Evolutionary conservation across 495 filamentous ascomycete genomes (phyloP), one percentile per base, ranked within the genome.

Genomic region (Letharia lupina): DNA sequence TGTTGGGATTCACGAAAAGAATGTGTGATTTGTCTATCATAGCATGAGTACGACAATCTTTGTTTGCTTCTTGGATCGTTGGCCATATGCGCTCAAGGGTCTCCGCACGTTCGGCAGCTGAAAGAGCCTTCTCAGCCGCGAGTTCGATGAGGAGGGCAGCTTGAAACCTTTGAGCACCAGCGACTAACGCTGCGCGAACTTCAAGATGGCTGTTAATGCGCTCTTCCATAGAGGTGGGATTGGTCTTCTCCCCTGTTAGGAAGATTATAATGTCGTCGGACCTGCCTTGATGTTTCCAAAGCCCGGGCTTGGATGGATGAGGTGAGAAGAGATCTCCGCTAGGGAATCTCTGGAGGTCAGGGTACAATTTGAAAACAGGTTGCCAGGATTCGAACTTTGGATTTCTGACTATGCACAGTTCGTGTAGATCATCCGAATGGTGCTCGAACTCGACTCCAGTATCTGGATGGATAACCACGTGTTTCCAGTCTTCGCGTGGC

Each of bases 301-400:
- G 64, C 33, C 73, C 61, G 2, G 70, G 40, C 20, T 74, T 74
- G 4, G 60, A 67, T 0, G 74, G 72, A 48, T 74, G 67, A 61
- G 72, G 76, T 44, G 74, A 72, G 69, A 79, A 86, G 39, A 88
- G 72, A 69, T 88, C 86, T 42, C 78, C 77, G 15, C 83, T 87
- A 41, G 72, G 71, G 67, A 79, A 87, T 71, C 87, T 81, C 7
- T 79, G 65, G 2, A 71, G 41, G 9, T 86, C 73, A 5, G 82
- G 83, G 62, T 84, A 87, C 9, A 78, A 73, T 61, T 78, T 76
- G 71, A 87, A 87, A 45, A 82, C 67, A 8, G 77, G 73, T 45
- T 84, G 83, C n/a, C 73, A 69, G 0, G 71, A 68, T 11, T 80
- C 77, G 1, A 70, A 68, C 4, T 80, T 71, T 4, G 72, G 73